Evolutionary conservation across 768 basidiomycete genomes (phyloP).

Genomic region (Xerocomellus intermedius): DNA sequence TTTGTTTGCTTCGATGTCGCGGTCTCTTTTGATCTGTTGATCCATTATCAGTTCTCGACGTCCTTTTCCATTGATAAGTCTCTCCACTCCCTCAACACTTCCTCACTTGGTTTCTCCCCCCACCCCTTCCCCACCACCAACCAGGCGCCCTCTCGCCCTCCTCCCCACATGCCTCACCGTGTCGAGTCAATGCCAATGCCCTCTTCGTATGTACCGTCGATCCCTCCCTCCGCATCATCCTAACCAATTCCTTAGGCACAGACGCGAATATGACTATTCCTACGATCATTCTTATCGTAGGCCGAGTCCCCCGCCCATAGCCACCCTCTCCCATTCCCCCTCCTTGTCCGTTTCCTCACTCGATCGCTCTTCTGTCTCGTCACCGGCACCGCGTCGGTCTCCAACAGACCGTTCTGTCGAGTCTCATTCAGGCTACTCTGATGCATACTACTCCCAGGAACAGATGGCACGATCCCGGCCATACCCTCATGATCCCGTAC

Average conservation of each 20-base stretch:
- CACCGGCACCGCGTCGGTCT: slow-evolving; percentile 51
- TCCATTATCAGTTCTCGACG: slow-evolving; percentile 40
- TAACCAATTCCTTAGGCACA: slow-evolving; percentile 31
- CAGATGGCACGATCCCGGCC: slow-evolving; percentile 32
- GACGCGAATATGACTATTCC: slow-evolving; percentile 39
- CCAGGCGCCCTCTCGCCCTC: slow-evolving; percentile 14
- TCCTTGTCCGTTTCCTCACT: slow-evolving; percentile 57
- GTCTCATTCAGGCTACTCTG: slow-evolving; percentile 33
- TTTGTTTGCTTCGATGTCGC: slow-evolving; percentile 32
- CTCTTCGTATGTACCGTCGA: slow-evolving; percentile 32
- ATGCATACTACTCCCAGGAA: slow-evolving; percentile 41
- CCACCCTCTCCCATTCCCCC: slow-evolving; percentile 56
- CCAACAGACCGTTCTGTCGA: slow-evolving; percentile 33
- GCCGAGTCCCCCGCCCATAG: slow-evolving; percentile 50
- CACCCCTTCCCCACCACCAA: slow-evolving; percentile 14
- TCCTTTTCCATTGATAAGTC: slow-evolving; percentile 39
- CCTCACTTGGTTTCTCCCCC: slow-evolving; percentile 22
- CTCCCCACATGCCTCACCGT: slow-evolving; percentile 49
- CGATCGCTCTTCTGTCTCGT: slow-evolving; percentile 59
- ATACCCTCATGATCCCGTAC: slow-evolving; percentile 34
- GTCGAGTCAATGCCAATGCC: slow-evolving; percentile 40
- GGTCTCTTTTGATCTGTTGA: slow-evolving; percentile 40
- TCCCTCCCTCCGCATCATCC: slow-evolving; percentile 29
- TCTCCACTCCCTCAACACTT: slow-evolving; percentile 20
- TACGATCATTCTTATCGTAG: slow-evolving; percentile 41